Conservation (phyloP, 2,329 filamentous ascomycete species). For the Chaetomiaceae sp. region DNA sequence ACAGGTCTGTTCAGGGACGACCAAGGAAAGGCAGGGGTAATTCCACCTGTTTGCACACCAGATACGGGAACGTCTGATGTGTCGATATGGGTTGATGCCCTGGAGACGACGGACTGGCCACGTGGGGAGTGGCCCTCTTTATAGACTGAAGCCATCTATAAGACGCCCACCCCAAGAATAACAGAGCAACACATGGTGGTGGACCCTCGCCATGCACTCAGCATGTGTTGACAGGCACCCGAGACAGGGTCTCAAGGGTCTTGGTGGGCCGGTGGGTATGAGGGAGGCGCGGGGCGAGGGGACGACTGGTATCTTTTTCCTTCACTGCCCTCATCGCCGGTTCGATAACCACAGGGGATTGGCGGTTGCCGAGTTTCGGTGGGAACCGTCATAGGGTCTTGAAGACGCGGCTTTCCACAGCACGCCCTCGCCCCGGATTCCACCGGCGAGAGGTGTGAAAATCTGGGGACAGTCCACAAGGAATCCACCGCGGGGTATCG, state of each 20-base stretch:
- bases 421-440: constrained; percentile 6
- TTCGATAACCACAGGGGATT: neutral
- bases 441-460: neutral
- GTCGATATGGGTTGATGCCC: constrained; percentile 2
- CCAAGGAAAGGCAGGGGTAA: constrained; percentile 3
- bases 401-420: neutral
- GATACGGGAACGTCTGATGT: neutral
- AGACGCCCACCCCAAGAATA: neutral
- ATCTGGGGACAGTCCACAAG: too few relatives aligned
- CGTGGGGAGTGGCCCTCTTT: constrained; percentile 5
- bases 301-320: neutral
- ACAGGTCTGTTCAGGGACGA: constrained; percentile 5
- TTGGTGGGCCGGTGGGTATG: constrained; percentile 11
- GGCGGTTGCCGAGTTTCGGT: neutral
- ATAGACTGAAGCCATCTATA: constrained; percentile 10
- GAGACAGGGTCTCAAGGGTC: constrained; percentile 15
- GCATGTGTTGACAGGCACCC: neutral
- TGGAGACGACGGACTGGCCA: neutral
- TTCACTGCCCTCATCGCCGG: neutral
- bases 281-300: constrained; percentile 2
- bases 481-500: constrained; percentile 12
- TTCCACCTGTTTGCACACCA: constrained; percentile 10
- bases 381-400: neutral
- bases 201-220: constrained; percentile 10
- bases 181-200: constrained; percentile 2